phyloP scores from a whole-genome alignment of 257 asterid species.

The Parsonsia alboflavescens region DNA sequence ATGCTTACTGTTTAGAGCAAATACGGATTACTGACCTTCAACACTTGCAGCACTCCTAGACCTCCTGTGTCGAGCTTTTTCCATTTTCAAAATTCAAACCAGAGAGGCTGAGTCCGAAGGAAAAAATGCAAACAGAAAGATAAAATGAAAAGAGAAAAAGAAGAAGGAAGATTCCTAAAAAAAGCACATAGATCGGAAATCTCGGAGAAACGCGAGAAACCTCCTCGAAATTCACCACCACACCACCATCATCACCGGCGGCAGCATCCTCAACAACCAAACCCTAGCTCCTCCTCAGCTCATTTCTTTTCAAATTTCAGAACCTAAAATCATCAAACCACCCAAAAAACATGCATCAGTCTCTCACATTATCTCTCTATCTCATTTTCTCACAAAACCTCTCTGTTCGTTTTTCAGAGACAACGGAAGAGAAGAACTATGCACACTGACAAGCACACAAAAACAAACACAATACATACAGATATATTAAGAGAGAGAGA shows the following conservation, averaged over 20 bases:
- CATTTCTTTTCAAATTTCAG: conserved; percentile 13
- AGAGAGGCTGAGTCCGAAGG: conserved; percentile 11
- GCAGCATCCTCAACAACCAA: not conserved
- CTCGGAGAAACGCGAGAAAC: conserved; percentile 42
- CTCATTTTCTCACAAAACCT: not conserved
- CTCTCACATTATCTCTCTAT: not conserved
- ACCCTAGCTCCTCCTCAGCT: conserved; percentile 35
- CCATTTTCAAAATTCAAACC: conserved; percentile 57
- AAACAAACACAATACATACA: conserved; percentile 15
- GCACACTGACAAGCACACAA: conserved; percentile 5
- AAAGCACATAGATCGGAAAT: conserved; percentile 48
- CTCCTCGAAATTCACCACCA: conserved; percentile 49
- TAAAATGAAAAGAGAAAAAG: conserved; percentile 3
- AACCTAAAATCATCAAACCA: not conserved
- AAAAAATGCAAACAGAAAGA: conserved; percentile 22
- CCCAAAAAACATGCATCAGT: conserved; percentile 3
- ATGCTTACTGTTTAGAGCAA: not conserved
- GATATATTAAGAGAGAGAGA: conserved; percentile 23
- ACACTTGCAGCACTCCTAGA: conserved; percentile 61
- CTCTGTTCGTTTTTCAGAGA: not conserved
- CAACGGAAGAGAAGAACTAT: not conserved
- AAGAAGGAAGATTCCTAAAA: conserved; percentile 30
- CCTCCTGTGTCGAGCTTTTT: conserved; percentile 76
- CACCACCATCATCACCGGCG: not conserved
- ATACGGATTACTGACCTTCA: conserved; percentile 45